Evolutionary conservation across 2,329 filamentous ascomycete species (phyloP).

Genomic region (Fusarium transvaalense): DNA sequence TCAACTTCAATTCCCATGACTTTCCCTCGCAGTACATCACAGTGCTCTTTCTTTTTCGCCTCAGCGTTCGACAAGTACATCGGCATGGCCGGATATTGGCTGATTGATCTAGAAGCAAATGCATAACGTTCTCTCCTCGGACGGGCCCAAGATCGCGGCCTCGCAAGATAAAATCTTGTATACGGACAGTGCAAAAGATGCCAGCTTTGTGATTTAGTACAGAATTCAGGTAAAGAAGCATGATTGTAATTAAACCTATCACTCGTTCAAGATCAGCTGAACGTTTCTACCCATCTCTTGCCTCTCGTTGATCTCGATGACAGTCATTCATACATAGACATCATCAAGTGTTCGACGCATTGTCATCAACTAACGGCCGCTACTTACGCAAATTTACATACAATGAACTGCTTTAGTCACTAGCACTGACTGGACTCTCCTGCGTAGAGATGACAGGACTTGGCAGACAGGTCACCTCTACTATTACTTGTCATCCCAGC

Average conservation of each 20-base stretch:
- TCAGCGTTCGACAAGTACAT: not conserved
- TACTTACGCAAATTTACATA: not conserved
- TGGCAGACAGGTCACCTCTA: not conserved
- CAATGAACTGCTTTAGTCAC: not conserved
- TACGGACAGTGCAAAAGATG: not conserved
- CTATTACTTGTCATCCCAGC: not conserved
- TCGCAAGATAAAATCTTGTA: not conserved
- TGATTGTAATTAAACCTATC: not conserved
- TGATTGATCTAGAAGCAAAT: not conserved
- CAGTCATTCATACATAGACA: not conserved
- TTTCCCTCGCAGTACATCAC: not conserved
- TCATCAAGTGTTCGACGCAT: not conserved
- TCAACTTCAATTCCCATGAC: not conserved
- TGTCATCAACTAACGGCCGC: not conserved
- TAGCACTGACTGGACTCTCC: not conserved
- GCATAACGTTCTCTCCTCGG: not conserved
- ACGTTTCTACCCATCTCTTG: not conserved
- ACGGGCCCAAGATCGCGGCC: not conserved
- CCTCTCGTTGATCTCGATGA: not conserved
- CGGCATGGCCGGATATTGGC: not conserved
- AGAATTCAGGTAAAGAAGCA: not conserved
- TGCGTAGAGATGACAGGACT: slow-evolving; percentile 1
- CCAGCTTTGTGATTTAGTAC: too few relatives aligned
- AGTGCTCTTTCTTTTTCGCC: not conserved
- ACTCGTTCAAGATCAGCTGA: not conserved